Base-by-base conservation (phyloP, 306 rosid genomes). In the Cucurbita moschata region DNA sequence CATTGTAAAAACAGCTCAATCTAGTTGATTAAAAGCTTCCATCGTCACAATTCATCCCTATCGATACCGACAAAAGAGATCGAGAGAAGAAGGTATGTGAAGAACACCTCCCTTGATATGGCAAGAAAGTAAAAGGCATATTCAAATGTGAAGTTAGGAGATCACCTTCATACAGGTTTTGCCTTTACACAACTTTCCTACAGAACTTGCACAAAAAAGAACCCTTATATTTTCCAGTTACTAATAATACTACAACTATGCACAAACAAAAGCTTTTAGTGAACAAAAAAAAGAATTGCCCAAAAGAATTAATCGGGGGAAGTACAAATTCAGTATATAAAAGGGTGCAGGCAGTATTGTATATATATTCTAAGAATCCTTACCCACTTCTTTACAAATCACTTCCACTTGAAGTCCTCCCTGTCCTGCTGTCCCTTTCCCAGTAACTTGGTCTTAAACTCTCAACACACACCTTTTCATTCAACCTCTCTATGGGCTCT, bases 381-480 rank as follows among this genome's bases (percentile, higher is more conserved):
- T 75, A 81, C 4, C 61, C 71, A 50, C 80, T 86, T 30, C 2
- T 30, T 75, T 73, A 86, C 83, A 81, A 50, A 57, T 76, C 80
- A 77, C 83, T 83, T 79, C 83, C 92, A 78, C 87, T 82, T 75
- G 87, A 73, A 64, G 85, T 76, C 80, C 87, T 78, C 77, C 81
- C 83, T 64, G 81, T 74, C 79, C 73, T 85, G 78, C 73, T 85
- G 78, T 80, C 89, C 82, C 88, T 89, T 80, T 85, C 94, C 96
- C 95, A 84, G 76, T 83, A 85, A 43, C 79, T 59, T 9, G 89
- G 75, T 84, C 84, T 85, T 74, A 75, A 81, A 78, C 76, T 91
- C 59, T 88, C 96, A 37, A 83, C 71, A 64, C 92, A 87, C 1
- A 87, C 83, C 81, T 94, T 94, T 72, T 92, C 91, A 76, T 87